Conservation (phyloP, 192 early-diverging fungal genomes). For the Entomortierella chlamydospora region DNA sequence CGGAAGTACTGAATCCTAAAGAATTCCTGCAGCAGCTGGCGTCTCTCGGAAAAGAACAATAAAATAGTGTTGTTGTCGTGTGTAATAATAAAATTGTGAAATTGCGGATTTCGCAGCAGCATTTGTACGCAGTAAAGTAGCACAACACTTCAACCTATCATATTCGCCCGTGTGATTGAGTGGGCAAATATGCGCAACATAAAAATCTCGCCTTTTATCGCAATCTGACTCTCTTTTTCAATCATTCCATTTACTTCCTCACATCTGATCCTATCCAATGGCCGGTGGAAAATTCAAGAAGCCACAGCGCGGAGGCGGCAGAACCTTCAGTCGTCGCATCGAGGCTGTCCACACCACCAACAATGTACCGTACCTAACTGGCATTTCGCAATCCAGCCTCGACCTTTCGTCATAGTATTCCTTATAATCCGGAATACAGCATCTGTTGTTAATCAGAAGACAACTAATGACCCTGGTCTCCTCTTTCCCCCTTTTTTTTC, state of each 20-base stretch:
- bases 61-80: background rate
- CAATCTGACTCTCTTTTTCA: background rate
- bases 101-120: slow-evolving; percentile 16
- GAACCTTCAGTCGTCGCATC: slow-evolving; percentile 54
- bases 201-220: background rate
- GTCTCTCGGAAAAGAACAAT: slow-evolving; percentile 65
- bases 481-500: no score
- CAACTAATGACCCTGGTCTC: no score
- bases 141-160: background rate
- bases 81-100: background rate
- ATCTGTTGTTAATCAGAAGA: no score
- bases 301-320: slow-evolving; percentile 53
- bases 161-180: background rate
- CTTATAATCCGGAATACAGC: background rate
- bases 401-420: no score
- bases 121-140: background rate
- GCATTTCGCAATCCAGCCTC: background rate
- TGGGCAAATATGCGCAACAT: background rate
- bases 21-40: slow-evolving; percentile 86
- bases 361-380: slow-evolving; percentile 5
- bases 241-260: background rate
- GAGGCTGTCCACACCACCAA: slow-evolving; percentile 50
- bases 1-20: slow-evolving; percentile 85
- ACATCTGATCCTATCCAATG: slow-evolving; percentile 22
- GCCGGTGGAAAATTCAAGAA: slow-evolving; percentile 57